Base-by-base conservation (phyloP, 768 basidiomycete species). In the Favolaschia claudopus region DNA sequence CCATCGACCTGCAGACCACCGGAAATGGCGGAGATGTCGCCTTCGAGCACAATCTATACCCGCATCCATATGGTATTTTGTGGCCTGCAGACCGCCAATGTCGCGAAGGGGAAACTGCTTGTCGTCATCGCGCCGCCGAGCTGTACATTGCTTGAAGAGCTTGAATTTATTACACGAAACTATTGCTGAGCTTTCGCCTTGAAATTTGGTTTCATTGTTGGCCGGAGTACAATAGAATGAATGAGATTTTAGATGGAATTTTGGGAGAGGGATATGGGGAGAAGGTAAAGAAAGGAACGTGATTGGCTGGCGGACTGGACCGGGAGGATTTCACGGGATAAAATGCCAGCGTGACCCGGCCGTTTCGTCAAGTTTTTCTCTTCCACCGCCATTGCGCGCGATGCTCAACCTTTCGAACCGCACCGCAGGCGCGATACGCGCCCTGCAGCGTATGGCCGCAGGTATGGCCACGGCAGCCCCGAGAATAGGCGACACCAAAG, bases 401-500 rank as follows among this genome's bases (percentile, higher is more conserved):
- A 89, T 89, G 88, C 78, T 88, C 73, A 80, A 82, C 72, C 72
- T 86, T 72, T 76, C 85, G 43, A 77, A 78, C 60, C 77, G 81
- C 75, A 80, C 85, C 60, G 82, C 83, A 43, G 73, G 78, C 74
- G 85, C 80, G 31, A 68, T 85, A 67, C 82, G 84, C 67, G 76
- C 79, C 29, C 67, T 85, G 63, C 79, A 81, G 76, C 82, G 82
- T 50, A 34, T 82, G 65, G 82, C 82, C 57, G 83, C 83, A 50
- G 89, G 89, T 34, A 89, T 95, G 89, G 93, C 93, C 71, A 93
- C 92, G 68, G 89, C 82, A 70, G 81, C 86, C 7, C 82, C 88
- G 42, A 82, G 91, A 67, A 95, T 95, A 66, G 93, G 93, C 58
- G 92, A 93, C 73, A 93, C 89, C 58, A 93, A 93, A 78, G 93